Conservation (phyloP, 2,329 filamentous ascomycete genomes). For the Bipolaris oryzae region DNA sequence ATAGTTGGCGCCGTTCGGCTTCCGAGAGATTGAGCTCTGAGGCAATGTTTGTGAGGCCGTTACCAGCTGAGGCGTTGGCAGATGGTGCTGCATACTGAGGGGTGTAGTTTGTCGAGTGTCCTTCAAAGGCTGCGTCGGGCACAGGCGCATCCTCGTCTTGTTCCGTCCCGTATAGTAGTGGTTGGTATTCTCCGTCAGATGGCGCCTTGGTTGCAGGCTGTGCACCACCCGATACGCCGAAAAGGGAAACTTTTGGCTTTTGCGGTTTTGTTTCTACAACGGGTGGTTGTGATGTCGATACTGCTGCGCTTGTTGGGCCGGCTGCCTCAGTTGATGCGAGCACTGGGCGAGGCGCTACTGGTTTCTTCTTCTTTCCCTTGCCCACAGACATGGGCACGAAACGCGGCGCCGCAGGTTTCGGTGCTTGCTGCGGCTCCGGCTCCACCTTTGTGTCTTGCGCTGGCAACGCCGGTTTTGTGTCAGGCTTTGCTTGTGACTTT, state of each 20-base stretch:
- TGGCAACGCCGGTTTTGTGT: constrained; percentile 1
- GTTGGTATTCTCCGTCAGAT: constrained; percentile 44
- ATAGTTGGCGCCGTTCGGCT: constrained; percentile 79
- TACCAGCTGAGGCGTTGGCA: constrained; percentile 33
- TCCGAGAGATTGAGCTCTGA: constrained; percentile 79
- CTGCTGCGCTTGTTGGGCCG: constrained; percentile 3
- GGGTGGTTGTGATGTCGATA: constrained; percentile 14
- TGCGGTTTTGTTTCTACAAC: constrained; percentile 33
- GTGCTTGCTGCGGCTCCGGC: constrained; percentile 58
- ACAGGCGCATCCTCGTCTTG: constrained; percentile 25
- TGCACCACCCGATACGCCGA: constrained; percentile 63
- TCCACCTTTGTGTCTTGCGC: constrained; percentile 45
- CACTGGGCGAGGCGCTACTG: constrained; percentile 17
- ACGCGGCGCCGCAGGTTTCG: constrained; percentile 77
- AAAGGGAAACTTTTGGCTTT: constrained; percentile 71
- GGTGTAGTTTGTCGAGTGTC: constrained; percentile 5
- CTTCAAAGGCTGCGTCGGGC: constrained; percentile 21
- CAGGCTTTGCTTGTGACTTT: constrained; percentile 44
- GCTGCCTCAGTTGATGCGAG: constrained; percentile 2
- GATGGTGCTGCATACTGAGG: constrained; percentile 18
- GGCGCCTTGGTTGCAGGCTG: constrained; percentile 30
- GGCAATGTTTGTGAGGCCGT: constrained; percentile 73
- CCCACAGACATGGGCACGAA: constrained; percentile 89
- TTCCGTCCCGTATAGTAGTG: constrained; percentile 43
- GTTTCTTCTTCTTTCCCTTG: constrained; percentile 64